Conservation (phyloP, 768 basidiomycete species). For the Phylloporus rhodoxanthus region DNA sequence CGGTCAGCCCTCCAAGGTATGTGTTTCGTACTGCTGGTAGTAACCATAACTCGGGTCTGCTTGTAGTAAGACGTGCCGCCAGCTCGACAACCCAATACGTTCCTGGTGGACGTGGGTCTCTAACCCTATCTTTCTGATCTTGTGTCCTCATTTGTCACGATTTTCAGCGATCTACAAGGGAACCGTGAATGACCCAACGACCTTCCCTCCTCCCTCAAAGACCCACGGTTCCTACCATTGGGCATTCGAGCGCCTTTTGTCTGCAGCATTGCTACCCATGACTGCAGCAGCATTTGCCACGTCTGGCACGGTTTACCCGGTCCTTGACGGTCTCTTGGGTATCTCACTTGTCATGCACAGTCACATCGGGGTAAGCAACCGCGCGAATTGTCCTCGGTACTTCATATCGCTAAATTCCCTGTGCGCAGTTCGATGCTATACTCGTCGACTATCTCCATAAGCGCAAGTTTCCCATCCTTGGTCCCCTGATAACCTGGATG, state of each 20-base stretch:
- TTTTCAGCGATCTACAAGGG: constrained; percentile 75
- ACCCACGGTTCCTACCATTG: constrained; percentile 86
- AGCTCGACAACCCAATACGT: constrained; percentile 42
- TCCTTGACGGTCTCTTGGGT: constrained; percentile 86
- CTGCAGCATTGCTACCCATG: constrained; percentile 82
- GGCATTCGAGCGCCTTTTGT: constrained; percentile 90
- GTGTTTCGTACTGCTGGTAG: background rate
- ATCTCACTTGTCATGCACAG: constrained; percentile 88
- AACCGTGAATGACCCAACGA: constrained; percentile 90
- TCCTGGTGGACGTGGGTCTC: constrained; percentile 63
- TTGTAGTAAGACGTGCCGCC: constrained; percentile 38
- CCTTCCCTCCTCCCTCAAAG: constrained; percentile 77
- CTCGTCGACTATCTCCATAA: constrained; percentile 88
- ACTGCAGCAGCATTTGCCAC: constrained; percentile 83
- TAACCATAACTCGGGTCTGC: background rate
- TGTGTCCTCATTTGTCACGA: background rate
- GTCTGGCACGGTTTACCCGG: constrained; percentile 67
- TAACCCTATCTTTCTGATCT: background rate
- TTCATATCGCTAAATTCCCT: background rate
- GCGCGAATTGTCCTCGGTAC: background rate
- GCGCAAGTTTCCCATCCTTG: constrained; percentile 88
- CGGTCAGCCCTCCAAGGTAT: constrained; percentile 40
- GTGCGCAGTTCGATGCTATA: constrained; percentile 60
- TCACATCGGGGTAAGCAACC: constrained; percentile 76
- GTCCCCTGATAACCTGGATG: constrained; percentile 64